phyloP scores from a whole-genome alignment of 129 eudicot species.

The Dittrichia graveolens region DNA sequence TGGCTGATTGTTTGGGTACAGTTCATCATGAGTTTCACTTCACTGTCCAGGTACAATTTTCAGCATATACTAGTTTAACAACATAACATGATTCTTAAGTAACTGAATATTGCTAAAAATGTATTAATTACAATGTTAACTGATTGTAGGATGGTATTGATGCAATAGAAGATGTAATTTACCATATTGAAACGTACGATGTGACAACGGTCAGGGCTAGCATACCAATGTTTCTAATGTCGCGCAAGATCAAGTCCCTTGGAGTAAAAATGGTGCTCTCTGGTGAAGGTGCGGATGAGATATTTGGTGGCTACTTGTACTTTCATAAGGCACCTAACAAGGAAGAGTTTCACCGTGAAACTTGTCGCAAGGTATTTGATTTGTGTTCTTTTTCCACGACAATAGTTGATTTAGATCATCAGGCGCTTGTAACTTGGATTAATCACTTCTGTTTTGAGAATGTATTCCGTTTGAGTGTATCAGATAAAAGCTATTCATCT shows the following conservation, averaged over 20 bases:
- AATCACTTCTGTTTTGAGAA: background rate
- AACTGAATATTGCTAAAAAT: background rate
- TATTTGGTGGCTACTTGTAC: constrained; percentile 74
- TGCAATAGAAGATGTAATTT: constrained; percentile 73
- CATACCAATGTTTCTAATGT: constrained; percentile 63
- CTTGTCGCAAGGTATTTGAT: constrained; percentile 42
- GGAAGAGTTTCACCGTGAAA: constrained; percentile 46
- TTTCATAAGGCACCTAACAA: constrained; percentile 86
- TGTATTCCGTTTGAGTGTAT: background rate
- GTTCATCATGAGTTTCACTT: constrained; percentile 80
- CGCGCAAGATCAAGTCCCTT: constrained; percentile 72
- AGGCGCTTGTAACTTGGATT: background rate
- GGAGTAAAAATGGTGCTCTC: constrained; percentile 82
- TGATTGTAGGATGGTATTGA: constrained; percentile 17
- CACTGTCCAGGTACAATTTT: constrained; percentile 59
- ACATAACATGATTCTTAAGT: background rate
- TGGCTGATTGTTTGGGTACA: constrained; percentile 77
- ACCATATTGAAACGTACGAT: constrained; percentile 61
- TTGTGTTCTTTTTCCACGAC: background rate
- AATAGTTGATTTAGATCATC: background rate
- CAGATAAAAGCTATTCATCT: constrained; percentile 41
- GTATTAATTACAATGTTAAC: background rate
- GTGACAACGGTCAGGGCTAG: constrained; percentile 37
- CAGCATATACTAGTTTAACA: background rate
- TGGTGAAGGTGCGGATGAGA: constrained; percentile 82